Evolutionary conservation across 306 rosid genomes (phyloP), one percentile per base, ranked within the genome.

Genomic region (Astragalus glycyphyllos): DNA sequence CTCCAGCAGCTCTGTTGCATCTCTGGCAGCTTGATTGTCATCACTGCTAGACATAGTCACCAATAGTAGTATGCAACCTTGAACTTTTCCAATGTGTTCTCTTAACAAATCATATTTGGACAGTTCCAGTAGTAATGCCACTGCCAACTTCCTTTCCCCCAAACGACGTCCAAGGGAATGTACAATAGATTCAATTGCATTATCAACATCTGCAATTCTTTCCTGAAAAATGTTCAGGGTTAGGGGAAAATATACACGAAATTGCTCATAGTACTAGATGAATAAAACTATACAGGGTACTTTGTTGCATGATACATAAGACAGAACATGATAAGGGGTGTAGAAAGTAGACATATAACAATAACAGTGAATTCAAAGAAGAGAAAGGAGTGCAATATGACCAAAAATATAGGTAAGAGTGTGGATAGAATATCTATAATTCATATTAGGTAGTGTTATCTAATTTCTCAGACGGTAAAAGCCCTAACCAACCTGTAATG

Each of bases 1-100:
- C 80, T 78, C 89, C 77, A 89, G 74, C 34, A 89, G 74, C 68
- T 85, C 85, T 15, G 44, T 68, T 53, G 89, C 90, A 72, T 80
- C 71, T 68, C 63, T 67, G n/a, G 82, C 69, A 55, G 83, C 90
- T 78, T 80, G 84, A 69, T 3, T 68, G 37, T 89, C 92, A 37
- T 82, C 90, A 26, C 83, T 73, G 46, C 72, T 82, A 59, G 79
- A 72, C 83, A 85, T 80, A 51, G 90, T 71, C 68, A 84, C 89
- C 16, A 85, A 53, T 60, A 90, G 89, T 40, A 90, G 82, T 81
- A 90, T 84, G 82, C 92, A 80, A 68, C 96, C 96, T 58, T 85
- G 90, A 76, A 80, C 77, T 32, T 77, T 74, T 69, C 96, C 96
- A 46, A 90, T 78, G 58, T 78, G 29, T 20, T 62, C 68, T 62